Percentiles rank a stretch among this genome's conserved stretches.
Conservation (phyloP, 371 early-diverging fungal species). For the Ordospora colligata region DNA sequence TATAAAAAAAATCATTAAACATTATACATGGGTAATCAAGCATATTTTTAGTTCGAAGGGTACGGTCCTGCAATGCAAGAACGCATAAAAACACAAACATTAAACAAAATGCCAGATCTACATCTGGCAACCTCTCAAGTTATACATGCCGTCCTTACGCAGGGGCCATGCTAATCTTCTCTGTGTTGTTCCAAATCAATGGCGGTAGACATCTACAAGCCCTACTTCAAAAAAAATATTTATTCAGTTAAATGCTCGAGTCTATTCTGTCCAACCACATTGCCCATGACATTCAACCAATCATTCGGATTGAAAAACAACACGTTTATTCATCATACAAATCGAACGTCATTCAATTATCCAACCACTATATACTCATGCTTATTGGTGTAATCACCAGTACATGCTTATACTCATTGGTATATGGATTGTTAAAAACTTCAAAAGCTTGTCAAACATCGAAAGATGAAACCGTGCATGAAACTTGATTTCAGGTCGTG, state of each 20-base stretch:
- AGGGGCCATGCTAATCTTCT: conserved; percentile 62
- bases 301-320: too few species aligned
- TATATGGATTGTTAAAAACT: neutral
- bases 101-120: conserved; percentile 35
- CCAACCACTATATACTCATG: too few species aligned
- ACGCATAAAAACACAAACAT: conserved; percentile 5
- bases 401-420: neutral
- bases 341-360: too few species aligned
- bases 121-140: conserved; percentile 36
- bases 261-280: too few species aligned
- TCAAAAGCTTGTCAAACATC: neutral
- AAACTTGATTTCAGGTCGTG: neutral
- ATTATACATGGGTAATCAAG: neutral
- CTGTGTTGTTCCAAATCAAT: conserved; percentile 58
- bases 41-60: neutral
- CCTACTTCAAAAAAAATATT: neutral
- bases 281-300: too few species aligned
- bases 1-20: conserved; percentile 29
- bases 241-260: too few species aligned
- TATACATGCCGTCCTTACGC: conserved; percentile 59
- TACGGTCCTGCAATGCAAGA: neutral
- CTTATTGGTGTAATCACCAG: too few species aligned
- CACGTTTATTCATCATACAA: too few species aligned
- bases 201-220: conserved; percentile 25
- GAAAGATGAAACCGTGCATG: neutral